phyloP scores from a whole-genome alignment of 2,329 filamentous ascomycete genomes.

The Talaromyces sp. region DNA sequence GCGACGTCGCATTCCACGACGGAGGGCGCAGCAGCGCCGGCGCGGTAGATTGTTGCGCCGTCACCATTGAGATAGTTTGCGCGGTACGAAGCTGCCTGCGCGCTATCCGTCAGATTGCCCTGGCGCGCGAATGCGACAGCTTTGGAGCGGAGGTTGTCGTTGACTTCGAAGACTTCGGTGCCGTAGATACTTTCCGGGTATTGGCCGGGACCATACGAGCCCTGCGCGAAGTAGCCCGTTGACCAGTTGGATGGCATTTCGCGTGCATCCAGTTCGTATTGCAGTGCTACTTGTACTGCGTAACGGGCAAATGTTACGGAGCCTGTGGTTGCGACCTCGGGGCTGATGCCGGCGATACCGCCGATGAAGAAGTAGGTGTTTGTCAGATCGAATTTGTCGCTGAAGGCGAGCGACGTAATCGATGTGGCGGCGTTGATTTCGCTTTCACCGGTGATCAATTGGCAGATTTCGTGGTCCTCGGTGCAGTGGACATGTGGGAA shows the following conservation, averaged over 20 bases:
- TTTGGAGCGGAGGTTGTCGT: conserved; percentile 54
- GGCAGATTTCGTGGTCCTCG: conserved; percentile 59
- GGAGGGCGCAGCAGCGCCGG: conserved; percentile 48
- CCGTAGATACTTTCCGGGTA: conserved; percentile 62
- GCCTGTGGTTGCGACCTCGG: conserved; percentile 62
- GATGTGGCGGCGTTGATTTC: conserved; percentile 74
- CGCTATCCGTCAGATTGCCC: conserved; percentile 54
- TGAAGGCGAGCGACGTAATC: conserved; percentile 62
- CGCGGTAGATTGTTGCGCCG: conserved; percentile 34
- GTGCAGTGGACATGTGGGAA: conserved; percentile 66
- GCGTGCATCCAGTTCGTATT: conserved; percentile 70
- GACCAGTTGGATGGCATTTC: conserved; percentile 64
- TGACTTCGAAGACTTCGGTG: conserved; percentile 68
- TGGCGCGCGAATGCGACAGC: conserved; percentile 52
- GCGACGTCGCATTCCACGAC: conserved; percentile 65
- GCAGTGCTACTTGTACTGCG: conserved; percentile 69
- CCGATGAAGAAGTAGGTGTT: conserved; percentile 68
- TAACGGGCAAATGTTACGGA: conserved; percentile 67
- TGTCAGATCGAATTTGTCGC: conserved; percentile 60
- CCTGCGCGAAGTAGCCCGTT: conserved; percentile 68
- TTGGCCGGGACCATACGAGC: conserved; percentile 52
- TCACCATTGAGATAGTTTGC: conserved; percentile 44
- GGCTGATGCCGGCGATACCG: conserved; percentile 73
- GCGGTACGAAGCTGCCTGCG: conserved; percentile 53
- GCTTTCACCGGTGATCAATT: conserved; percentile 64